Evolutionary conservation across 345 rosid genomes (phyloP).

Genomic region (Stellera chamaejasme): DNA sequence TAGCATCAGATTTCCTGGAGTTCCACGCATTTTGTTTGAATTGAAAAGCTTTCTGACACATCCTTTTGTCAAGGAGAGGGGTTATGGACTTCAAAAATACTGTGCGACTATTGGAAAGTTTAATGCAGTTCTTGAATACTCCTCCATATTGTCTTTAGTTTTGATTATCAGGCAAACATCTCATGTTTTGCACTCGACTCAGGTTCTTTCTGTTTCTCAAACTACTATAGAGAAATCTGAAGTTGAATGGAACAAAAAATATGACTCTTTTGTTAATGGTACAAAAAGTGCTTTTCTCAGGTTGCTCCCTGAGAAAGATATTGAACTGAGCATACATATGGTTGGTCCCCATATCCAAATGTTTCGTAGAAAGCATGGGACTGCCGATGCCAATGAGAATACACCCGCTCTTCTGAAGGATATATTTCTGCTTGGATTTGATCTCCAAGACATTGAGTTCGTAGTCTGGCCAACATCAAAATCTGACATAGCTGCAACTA

Average conservation of each 20-base stretch:
- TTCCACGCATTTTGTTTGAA: constrained; percentile 64
- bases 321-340: constrained; percentile 59
- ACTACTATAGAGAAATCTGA: constrained; percentile 25
- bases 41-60: constrained; percentile 38
- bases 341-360: constrained; percentile 62
- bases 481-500: constrained; percentile 25
- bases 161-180: constrained; percentile 50
- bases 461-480: constrained; percentile 52
- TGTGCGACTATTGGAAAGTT: constrained; percentile 57
- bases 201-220: constrained; percentile 23
- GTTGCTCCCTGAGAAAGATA: constrained; percentile 54
- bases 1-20: constrained; percentile 36
- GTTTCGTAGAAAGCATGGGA: constrained; percentile 33
- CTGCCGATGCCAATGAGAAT: constrained; percentile 17
- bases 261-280: constrained; percentile 26
- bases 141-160: constrained; percentile 42
- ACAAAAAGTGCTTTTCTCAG: constrained; percentile 37
- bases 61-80: constrained; percentile 30
- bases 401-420: constrained; percentile 19
- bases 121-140: constrained; percentile 40
- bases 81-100: constrained; percentile 57
- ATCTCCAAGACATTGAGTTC: constrained; percentile 58
- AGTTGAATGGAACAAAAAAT: constrained; percentile 27
- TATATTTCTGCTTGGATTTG: constrained; percentile 45
- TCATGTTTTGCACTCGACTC: constrained; percentile 29